Percentiles rank a stretch among this genome's conserved stretches.
Evolutionary conservation across 23 red algal species (phyloP).

Genomic region (Gracilaria gracilis): DNA sequence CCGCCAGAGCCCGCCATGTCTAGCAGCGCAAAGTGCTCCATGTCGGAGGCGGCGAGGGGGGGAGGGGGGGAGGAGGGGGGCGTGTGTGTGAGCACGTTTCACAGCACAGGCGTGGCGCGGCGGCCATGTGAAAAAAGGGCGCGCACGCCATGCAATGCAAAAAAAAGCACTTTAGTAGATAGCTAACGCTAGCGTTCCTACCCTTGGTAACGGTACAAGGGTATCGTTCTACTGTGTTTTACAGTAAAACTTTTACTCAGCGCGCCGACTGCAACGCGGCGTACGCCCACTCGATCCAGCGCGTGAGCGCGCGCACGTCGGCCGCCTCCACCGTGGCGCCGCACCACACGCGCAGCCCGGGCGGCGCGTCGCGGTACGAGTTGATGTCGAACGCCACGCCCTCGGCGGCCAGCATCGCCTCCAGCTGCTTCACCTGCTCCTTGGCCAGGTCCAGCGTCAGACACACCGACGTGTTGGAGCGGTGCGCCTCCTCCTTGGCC

Average conservation of each 20-base stretch:
- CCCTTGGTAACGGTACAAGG: no score
- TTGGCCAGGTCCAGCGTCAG: conserved; percentile 77
- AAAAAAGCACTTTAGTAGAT: no score
- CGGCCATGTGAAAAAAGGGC: neutral
- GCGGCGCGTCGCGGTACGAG: conserved; percentile 94
- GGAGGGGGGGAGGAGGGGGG: neutral
- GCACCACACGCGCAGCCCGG: conserved; percentile 97
- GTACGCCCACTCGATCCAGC: conserved; percentile 96
- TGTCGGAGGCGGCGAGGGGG: neutral
- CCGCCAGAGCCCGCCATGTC: no score
- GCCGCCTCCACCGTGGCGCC: conserved; percentile 94
- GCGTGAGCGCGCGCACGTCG: conserved; percentile 75
- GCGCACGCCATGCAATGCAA: no score
- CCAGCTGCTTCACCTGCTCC: conserved; percentile 90
- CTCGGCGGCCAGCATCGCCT: conserved; percentile 82
- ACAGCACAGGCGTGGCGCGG: neutral
- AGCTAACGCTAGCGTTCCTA: no score
- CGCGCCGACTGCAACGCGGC: neutral
- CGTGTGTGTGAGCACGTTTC: neutral
- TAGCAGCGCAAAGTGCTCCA: neutral
- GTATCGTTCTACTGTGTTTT: no score
- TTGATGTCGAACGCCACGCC: conserved; percentile 93
- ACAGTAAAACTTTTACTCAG: no score
- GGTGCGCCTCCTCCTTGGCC: conserved; percentile 64
- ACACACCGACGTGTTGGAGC: conserved; percentile 95